Conservation (phyloP, 2,329 filamentous ascomycete species). For the Alternaria burnsii region DNA sequence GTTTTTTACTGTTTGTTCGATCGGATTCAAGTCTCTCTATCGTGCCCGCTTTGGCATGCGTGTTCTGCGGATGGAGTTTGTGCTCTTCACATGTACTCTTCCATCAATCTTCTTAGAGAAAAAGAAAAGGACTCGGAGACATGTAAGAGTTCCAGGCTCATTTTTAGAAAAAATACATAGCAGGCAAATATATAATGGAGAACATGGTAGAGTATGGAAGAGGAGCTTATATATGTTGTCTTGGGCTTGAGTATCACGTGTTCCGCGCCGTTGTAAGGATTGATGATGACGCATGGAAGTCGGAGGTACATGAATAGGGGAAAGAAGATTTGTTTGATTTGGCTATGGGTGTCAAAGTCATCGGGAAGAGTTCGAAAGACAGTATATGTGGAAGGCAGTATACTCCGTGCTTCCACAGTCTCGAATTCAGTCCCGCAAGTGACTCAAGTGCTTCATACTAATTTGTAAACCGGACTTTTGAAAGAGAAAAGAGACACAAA, state of each 20-base stretch:
- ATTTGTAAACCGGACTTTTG: background rate
- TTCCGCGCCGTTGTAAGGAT: accelerated
- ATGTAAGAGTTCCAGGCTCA: too few species aligned
- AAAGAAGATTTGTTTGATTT: background rate
- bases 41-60: too few species aligned
- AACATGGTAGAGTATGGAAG: background rate
- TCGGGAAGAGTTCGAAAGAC: background rate
- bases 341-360: background rate
- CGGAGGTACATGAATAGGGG: background rate
- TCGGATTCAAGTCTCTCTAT: too few species aligned
- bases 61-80: too few species aligned
- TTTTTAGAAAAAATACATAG: too few species aligned
- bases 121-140: background rate
- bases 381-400: too few species aligned
- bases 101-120: background rate
- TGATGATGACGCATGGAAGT: background rate
- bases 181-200: background rate
- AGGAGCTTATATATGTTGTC: background rate
- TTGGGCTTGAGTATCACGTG: background rate
- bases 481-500: background rate
- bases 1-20: too few species aligned
- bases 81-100: too few species aligned
- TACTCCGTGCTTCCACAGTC: background rate
- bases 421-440: background rate
- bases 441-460: too few species aligned